Evolutionary conservation across 2,329 filamentous ascomycete species (phyloP).

Genomic region (Hypocreales sp.): DNA sequence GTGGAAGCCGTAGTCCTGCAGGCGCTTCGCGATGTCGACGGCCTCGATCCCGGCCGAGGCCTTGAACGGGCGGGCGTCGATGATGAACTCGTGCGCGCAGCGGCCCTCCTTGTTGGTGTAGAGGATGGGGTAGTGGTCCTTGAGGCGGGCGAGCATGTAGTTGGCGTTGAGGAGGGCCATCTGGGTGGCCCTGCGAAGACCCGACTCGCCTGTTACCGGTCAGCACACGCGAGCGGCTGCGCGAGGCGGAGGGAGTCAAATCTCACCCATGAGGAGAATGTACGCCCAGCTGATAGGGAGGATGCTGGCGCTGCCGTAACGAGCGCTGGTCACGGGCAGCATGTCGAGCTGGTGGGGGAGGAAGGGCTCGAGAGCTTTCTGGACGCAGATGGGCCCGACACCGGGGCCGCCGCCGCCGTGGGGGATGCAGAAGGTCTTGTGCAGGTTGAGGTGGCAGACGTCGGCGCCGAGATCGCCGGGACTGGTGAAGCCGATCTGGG

Average conservation of each 20-base stretch:
- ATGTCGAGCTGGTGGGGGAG: conserved; percentile 26
- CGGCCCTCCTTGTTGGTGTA: conserved; percentile 82
- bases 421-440: conserved; percentile 98
- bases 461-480: conserved; percentile 92
- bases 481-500: conserved; percentile 88
- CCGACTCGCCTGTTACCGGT: conserved; percentile 24
- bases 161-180: conserved; percentile 92
- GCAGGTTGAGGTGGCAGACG: conserved; percentile 91
- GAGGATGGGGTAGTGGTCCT: conserved; percentile 76
- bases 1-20: conserved; percentile 96
- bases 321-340: conserved; percentile 63
- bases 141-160: conserved; percentile 81
- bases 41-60: conserved; percentile 73
- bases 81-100: conserved; percentile 94
- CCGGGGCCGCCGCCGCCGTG: conserved; percentile 90
- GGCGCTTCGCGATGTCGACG: conserved; percentile 88
- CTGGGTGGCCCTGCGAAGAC: conserved; percentile 79
- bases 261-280: conserved; percentile 77
- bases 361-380: conserved; percentile 60
- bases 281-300: conserved; percentile 92
- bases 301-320: conserved; percentile 80
- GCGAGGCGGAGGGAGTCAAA: neutral
- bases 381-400: conserved; percentile 87
- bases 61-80: conserved; percentile 76
- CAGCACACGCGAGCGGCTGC: neutral